A percentile compares a stretch with the other conserved stretches of the same genome.
These are phyloP conservation scores for Schizosaccharomyces pombe DNA, from an alignment of 805 yeast species.

Conservation along the genomic window DNA sequence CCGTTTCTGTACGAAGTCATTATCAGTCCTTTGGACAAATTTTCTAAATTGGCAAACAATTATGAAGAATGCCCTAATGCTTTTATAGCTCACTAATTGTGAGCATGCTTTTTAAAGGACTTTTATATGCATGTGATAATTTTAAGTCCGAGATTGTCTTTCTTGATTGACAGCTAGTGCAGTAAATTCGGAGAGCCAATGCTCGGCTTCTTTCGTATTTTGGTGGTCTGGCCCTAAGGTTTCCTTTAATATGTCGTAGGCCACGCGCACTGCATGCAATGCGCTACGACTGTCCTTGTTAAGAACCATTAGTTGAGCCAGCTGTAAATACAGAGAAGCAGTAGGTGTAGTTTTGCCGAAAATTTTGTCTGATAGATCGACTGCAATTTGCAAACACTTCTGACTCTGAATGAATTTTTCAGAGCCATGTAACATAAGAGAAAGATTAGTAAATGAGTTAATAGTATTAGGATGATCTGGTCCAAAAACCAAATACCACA, in stretches of 20 bases:
- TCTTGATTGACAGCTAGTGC: conserved; percentile 25
- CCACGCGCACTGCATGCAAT: conserved; percentile 28
- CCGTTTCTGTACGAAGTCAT: too few species aligned
- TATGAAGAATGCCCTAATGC: too few species aligned
- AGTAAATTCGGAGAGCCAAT: conserved; percentile 36
- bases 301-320: conserved; percentile 36
- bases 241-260: conserved; percentile 32
- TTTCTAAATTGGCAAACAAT: too few species aligned
- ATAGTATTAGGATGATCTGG: conserved; percentile 47
- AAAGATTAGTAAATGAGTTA: conserved; percentile 38
- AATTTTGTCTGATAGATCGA: conserved; percentile 25
- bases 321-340: conserved; percentile 44
- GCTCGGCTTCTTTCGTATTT: conserved; percentile 41
- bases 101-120: neutral
- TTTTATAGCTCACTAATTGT: too few species aligned
- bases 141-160: too few species aligned
- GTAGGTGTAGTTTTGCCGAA: conserved; percentile 41
- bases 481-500: conserved; percentile 37
- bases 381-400: conserved; percentile 29
- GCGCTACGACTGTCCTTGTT: conserved; percentile 32
- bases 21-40: too few species aligned
- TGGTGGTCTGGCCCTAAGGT: conserved; percentile 45
- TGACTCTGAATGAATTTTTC: conserved; percentile 26
- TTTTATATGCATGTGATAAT: neutral
- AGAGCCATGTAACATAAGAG: conserved; percentile 31